A percentile compares a stretch with the other conserved stretches of the same genome.
These are phyloP conservation scores for Sphaceloma murrayae DNA, from an alignment of 2,329 filamentous ascomycete genomes.

Conservation along the genomic window DNA sequence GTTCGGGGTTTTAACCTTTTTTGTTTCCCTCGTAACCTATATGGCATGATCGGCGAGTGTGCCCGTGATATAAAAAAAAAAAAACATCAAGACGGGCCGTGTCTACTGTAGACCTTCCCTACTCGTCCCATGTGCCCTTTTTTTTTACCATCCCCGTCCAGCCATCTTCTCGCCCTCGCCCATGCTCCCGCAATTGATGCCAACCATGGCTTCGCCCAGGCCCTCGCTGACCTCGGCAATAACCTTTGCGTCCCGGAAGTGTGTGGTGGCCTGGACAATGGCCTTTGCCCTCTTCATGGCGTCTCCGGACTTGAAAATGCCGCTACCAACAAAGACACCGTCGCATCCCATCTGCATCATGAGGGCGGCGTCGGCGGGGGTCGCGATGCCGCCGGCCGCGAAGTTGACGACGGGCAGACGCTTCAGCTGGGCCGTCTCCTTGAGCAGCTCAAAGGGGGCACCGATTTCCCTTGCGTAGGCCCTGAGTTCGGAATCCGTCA, in stretches of 20 bases:
- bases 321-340: constrained; percentile 91
- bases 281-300: constrained; percentile 82
- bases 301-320: constrained; percentile 95
- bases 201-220: constrained; percentile 95
- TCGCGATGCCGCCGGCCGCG: constrained; percentile 97
- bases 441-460: constrained; percentile 66
- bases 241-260: constrained; percentile 76
- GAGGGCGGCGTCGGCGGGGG: constrained; percentile 88
- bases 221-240: constrained; percentile 80
- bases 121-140: no score
- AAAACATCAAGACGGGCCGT: no score
- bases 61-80: no score
- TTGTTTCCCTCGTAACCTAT: no score
- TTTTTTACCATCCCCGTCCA: constrained; percentile 79
- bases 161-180: constrained; percentile 71
- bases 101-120: no score
- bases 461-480: constrained; percentile 73
- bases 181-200: constrained; percentile 78
- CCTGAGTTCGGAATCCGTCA: constrained; percentile 63
- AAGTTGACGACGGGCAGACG: constrained; percentile 95
- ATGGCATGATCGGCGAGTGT: no score
- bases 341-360: constrained; percentile 99
- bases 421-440: constrained; percentile 77
- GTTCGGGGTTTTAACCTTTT: no score
- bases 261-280: constrained; percentile 88